Conservation (phyloP, 106 monocot genomes). For the Gastrodia elata region DNA sequence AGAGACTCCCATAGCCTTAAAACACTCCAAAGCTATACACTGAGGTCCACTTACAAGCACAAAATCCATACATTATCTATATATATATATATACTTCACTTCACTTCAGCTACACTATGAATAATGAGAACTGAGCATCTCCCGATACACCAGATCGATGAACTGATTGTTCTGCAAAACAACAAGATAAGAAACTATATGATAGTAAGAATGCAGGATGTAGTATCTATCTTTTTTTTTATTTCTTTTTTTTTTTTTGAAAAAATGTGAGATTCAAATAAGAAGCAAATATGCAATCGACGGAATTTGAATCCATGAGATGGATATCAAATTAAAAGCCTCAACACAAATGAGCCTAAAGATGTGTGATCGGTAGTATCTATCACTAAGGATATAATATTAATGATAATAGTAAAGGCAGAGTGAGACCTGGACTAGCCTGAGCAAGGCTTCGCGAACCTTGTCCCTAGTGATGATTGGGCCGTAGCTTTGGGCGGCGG, state of each 20-base stretch:
- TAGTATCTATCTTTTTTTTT: no score
- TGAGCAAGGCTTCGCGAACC: slow-evolving; percentile 49
- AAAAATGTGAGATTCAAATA: no score
- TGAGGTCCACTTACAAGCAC: background rate
- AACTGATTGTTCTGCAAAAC: slow-evolving; percentile 55
- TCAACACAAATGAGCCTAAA: no score
- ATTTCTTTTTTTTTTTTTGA: no score
- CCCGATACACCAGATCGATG: slow-evolving; percentile 72
- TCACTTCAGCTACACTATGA: slow-evolving; percentile 11
- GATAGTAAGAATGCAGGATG: no score
- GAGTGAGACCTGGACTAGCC: slow-evolving; percentile 85
- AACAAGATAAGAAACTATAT: background rate
- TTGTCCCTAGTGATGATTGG: slow-evolving; percentile 46
- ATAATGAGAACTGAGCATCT: slow-evolving; percentile 48
- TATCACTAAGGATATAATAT: background rate
- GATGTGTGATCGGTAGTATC: no score
- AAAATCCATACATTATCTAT: background rate
- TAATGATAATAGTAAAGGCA: no score
- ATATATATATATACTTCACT: background rate
- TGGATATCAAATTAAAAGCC: no score
- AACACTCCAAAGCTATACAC: background rate
- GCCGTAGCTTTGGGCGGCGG: slow-evolving; percentile 33
- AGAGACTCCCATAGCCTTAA: no score
- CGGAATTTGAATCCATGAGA: no score
- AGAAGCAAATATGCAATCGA: no score